A percentile compares a stretch with the other conserved stretches of the same genome.
Conservation (phyloP, 768 basidiomycete genomes). For the Mycena albidolilacea region DNA sequence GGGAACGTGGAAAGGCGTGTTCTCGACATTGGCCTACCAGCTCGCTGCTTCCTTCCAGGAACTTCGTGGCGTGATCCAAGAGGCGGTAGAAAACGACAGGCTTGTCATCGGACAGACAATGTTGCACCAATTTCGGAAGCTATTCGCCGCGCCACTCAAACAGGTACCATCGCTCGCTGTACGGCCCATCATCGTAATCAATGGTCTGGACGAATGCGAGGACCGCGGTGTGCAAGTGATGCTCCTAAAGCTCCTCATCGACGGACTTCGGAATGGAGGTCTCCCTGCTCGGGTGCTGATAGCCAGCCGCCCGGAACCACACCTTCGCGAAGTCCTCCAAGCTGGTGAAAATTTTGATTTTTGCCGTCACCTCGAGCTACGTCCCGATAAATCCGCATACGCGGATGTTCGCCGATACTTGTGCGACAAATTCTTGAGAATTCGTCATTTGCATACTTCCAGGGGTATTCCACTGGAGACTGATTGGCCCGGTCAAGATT, state of each 20-base stretch:
- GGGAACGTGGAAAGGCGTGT: slow-evolving; percentile 41
- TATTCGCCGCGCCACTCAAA: slow-evolving; percentile 38
- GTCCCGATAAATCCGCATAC: slow-evolving; percentile 1
- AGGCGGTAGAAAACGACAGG: slow-evolving; percentile 32
- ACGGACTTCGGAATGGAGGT: neutral
- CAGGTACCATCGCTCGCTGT: neutral
- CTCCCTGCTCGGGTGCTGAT: slow-evolving; percentile 14
- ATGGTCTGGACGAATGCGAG: slow-evolving; percentile 15
- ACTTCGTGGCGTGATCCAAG: slow-evolving; percentile 23
- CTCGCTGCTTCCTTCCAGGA: slow-evolving; percentile 34
- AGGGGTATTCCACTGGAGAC: slow-evolving; percentile 1
- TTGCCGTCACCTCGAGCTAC: slow-evolving; percentile 12
- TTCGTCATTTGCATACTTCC: neutral
- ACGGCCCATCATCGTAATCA: slow-evolving; percentile 1
- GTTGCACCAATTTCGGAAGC: slow-evolving; percentile 33
- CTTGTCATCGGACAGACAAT: slow-evolving; percentile 33
- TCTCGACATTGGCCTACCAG: slow-evolving; percentile 49
- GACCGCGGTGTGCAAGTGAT: neutral
- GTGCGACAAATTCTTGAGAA: slow-evolving; percentile 1
- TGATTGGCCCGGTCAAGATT: slow-evolving; percentile 12
- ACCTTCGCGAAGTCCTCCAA: neutral
- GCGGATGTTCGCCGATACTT: slow-evolving; percentile 10
- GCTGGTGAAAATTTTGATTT: neutral
- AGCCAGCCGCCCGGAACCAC: slow-evolving; percentile 16
- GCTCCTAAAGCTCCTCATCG: slow-evolving; percentile 13